phyloP scores from a whole-genome alignment of 2,329 filamentous ascomycete genomes.

The Plectosphaerella sp. region DNA sequence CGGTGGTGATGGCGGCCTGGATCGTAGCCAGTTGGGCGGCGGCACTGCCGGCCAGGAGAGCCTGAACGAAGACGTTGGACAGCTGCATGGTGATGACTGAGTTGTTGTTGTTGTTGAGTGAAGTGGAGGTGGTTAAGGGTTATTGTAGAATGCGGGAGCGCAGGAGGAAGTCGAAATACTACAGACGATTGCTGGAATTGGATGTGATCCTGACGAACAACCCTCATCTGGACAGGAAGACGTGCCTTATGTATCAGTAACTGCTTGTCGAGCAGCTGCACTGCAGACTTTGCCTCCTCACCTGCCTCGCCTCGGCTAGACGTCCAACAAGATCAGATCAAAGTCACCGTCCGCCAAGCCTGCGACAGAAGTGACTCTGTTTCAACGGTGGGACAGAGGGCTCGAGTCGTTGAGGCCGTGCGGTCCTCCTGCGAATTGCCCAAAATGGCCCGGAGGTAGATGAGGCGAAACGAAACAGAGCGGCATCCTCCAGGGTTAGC shows the following conservation, averaged over 20 bases:
- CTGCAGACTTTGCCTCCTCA: too few species aligned
- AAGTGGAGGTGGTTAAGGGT: neutral
- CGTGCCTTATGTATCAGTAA: too few species aligned
- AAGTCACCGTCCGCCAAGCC: too few species aligned
- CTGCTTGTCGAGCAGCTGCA: too few species aligned
- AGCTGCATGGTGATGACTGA: slow-evolving; percentile 16
- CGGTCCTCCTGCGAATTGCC: neutral
- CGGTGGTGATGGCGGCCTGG: slow-evolving; percentile 53
- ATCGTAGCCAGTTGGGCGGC: slow-evolving; percentile 49
- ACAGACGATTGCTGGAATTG: slow-evolving; percentile 1
- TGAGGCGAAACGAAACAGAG: neutral
- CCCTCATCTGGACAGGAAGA: neutral
- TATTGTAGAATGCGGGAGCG: neutral
- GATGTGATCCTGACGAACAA: neutral
- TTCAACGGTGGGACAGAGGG: neutral
- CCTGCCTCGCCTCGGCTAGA: neutral
- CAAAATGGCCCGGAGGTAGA: neutral
- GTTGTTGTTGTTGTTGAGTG: neutral
- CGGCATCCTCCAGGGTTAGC: too few species aligned
- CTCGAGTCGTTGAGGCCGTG: neutral
- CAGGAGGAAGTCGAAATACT: neutral
- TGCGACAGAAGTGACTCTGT: neutral
- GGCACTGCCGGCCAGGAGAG: slow-evolving; percentile 45
- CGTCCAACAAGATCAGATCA: neutral
- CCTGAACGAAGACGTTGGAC: slow-evolving; percentile 38